Evolutionary conservation across 2,329 filamentous ascomycete genomes (phyloP).

Genomic region (Chaetomiaceae sp.): DNA sequence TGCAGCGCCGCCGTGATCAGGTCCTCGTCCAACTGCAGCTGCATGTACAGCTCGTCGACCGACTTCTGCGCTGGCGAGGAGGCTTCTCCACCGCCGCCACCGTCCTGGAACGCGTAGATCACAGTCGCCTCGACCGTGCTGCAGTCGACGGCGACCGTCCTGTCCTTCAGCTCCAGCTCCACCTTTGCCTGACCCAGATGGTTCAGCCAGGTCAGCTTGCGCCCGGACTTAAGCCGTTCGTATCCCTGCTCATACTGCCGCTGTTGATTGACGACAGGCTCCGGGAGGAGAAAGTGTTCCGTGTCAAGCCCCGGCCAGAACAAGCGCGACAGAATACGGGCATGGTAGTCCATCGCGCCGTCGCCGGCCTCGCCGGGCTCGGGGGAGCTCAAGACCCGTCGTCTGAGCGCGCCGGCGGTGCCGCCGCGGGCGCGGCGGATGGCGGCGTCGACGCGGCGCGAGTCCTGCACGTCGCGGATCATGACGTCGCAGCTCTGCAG

Average conservation of each 20-base stretch:
- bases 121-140: conserved; percentile 82
- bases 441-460: conserved; percentile 61
- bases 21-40: conserved; percentile 67
- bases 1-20: conserved; percentile 60
- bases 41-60: conserved; percentile 46
- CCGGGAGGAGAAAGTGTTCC: conserved; percentile 60
- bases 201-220: conserved; percentile 85
- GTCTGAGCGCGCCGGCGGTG: background rate
- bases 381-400: background rate
- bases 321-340: conserved; percentile 82
- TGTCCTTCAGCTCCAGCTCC: conserved; percentile 76
- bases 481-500: conserved; percentile 96
- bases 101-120: conserved; percentile 70
- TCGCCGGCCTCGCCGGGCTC: conserved; percentile 2
- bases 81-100: conserved; percentile 32
- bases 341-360: conserved; percentile 47
- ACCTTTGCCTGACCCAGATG: conserved; percentile 74
- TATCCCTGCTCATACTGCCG: conserved; percentile 68
- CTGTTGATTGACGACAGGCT: conserved; percentile 54
- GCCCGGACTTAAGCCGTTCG: conserved; percentile 70
- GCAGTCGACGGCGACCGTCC: conserved; percentile 64
- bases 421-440: conserved; percentile 46
- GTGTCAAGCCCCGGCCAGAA: conserved; percentile 85
- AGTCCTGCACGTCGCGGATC: conserved; percentile 88
- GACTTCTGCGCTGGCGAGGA: conserved; percentile 35